Evolutionary conservation across 495 filamentous ascomycete genomes (phyloP).

Genomic region (Penicillium cataractarum): DNA sequence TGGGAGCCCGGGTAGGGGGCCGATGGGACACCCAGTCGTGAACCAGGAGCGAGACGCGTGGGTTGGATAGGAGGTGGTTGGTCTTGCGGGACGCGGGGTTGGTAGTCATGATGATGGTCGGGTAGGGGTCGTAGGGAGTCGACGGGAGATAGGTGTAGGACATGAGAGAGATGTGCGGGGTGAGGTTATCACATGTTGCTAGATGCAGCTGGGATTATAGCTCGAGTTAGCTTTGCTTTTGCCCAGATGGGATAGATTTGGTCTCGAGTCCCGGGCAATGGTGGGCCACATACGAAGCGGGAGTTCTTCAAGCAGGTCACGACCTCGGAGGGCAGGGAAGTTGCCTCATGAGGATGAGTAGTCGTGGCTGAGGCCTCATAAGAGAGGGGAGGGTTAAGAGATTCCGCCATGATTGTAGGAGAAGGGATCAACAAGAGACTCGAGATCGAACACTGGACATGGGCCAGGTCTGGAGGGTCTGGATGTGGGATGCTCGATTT

Average conservation of each 20-base stretch:
- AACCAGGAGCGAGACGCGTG: conserved; percentile 89
- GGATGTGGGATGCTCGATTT: conserved; percentile 20
- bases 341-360: conserved; percentile 68
- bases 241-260: not conserved
- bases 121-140: conserved; percentile 71
- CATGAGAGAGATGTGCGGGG: conserved; percentile 96
- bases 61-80: conserved; percentile 82
- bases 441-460: not conserved
- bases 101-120: conserved; percentile 91
- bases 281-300: conserved; percentile 71
- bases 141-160: conserved; percentile 96
- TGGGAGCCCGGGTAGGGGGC: conserved; percentile 70
- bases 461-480: conserved; percentile 9
- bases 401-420: conserved; percentile 45
- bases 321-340: conserved; percentile 78
- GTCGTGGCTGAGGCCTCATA: conserved; percentile 75
- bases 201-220: conserved; percentile 74
- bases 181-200: conserved; percentile 80
- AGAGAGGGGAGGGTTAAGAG: conserved; percentile 62
- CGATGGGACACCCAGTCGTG: conserved; percentile 98
- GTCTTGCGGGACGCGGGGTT: conserved; percentile 89
- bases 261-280: not conserved
- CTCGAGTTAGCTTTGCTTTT: conserved; percentile 12
- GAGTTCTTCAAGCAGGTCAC: conserved; percentile 90
- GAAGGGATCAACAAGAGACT: conserved; percentile 1